Conservation (phyloP, 2,329 filamentous ascomycete species). For the Talaromyces rugulosus region DNA sequence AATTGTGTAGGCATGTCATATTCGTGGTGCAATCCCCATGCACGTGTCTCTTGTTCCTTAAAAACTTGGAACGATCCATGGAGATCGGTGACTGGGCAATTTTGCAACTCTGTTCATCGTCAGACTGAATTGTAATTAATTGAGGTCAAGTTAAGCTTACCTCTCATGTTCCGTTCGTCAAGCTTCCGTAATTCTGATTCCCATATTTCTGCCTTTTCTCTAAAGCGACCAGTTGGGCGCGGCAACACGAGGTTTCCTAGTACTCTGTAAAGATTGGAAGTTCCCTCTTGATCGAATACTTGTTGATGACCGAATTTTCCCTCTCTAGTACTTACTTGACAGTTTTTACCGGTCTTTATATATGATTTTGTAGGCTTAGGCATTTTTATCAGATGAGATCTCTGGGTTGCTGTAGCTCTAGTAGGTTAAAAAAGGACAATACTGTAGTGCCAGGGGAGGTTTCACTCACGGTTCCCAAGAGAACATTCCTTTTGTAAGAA, state of each 20-base stretch:
- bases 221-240: neutral
- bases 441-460: no score
- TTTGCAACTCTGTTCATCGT: neutral
- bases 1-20: no score
- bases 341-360: no score
- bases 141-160: neutral
- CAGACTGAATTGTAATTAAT: neutral
- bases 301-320: no score
- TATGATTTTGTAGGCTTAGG: no score
- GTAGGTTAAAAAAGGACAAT: neutral
- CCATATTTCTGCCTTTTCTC: neutral
- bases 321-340: no score
- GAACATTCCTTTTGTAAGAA: no score
- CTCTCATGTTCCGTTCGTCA: neutral
- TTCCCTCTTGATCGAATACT: neutral
- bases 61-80: neutral
- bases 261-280: neutral
- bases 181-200: neutral
- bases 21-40: no score
- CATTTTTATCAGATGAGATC: no score
- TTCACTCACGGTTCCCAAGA: no score
- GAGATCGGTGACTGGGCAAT: neutral
- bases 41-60: no score
- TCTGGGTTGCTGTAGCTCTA: neutral
- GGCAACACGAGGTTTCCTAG: neutral